These are phyloP conservation scores for Trypanosoma avium DNA, from an alignment of 208 protist species.

Conservation along the genomic window DNA sequence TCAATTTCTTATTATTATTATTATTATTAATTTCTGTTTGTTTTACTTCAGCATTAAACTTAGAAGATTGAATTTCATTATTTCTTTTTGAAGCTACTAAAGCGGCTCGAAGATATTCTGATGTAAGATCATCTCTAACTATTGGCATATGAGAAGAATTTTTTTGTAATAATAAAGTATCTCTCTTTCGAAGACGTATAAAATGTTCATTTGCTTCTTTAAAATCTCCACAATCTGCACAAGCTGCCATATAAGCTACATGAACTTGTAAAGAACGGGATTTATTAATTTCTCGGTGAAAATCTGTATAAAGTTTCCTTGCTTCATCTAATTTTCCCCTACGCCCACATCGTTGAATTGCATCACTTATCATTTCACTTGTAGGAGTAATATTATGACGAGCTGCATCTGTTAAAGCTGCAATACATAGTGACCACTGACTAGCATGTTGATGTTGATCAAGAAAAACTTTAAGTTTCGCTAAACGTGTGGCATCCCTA, in stretches of 20 bases:
- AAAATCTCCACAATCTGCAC: constrained; percentile 49
- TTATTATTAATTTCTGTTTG: neutral
- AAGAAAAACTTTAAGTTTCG: constrained; percentile 51
- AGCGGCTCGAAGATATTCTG: constrained; percentile 63
- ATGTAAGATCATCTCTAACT: constrained; percentile 56
- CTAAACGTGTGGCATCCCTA: constrained; percentile 32
- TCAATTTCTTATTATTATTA: neutral
- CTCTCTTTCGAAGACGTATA: constrained; percentile 30
- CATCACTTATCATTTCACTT: constrained; percentile 49
- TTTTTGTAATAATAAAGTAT: constrained; percentile 28
- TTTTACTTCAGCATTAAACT: neutral
- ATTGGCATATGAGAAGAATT: constrained; percentile 37
- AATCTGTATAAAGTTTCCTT: constrained; percentile 44
- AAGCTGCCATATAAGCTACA: constrained; percentile 64
- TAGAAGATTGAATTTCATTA: neutral
- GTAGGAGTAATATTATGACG: constrained; percentile 44
- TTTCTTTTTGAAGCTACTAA: constrained; percentile 28
- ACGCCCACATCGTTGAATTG: constrained; percentile 50
- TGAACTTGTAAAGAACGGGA: constrained; percentile 50
- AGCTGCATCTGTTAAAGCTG: constrained; percentile 48
- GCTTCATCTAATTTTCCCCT: constrained; percentile 40
- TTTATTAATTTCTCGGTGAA: constrained; percentile 40
- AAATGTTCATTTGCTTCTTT: constrained; percentile 47
- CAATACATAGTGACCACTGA: constrained; percentile 54
- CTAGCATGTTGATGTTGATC: constrained; percentile 46